These are phyloP conservation scores for Pythium grandisporangium DNA, from an alignment of 352 stramenopile genomes.

Conservation along the genomic window DNA sequence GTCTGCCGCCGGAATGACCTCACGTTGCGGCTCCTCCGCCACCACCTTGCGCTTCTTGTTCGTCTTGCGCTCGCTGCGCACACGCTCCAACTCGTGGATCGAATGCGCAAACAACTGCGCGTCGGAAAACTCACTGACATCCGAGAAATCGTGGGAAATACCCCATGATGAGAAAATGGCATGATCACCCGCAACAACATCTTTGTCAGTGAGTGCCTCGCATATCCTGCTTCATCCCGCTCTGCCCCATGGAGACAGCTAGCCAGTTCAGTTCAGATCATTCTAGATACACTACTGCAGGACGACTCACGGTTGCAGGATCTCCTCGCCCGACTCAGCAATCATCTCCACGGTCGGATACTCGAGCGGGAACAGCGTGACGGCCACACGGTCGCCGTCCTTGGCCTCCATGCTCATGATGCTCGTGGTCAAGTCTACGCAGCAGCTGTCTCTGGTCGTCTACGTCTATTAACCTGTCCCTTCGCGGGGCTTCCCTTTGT, in stretches of 20 bases:
- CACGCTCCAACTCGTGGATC: slow-evolving; percentile 72
- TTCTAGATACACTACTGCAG: no score
- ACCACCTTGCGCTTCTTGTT: slow-evolving; percentile 35
- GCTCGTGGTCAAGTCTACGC: no score
- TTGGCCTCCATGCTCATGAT: slow-evolving; percentile 32
- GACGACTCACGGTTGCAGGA: slow-evolving; percentile 47
- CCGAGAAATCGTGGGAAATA: neutral
- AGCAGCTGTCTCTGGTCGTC: no score
- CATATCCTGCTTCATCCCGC: no score
- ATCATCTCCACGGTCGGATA: slow-evolving; percentile 76
- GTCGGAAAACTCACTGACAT: slow-evolving; percentile 67
- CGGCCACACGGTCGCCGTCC: slow-evolving; percentile 32
- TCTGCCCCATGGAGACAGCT: no score
- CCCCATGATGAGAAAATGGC: no score
- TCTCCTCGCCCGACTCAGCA: slow-evolving; percentile 70
- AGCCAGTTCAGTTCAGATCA: no score
- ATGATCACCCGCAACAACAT: no score
- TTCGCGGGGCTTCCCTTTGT: no score
- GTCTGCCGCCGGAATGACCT: neutral
- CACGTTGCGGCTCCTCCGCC: slow-evolving; percentile 14
- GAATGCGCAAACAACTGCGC: slow-evolving; percentile 76
- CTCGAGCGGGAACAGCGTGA: slow-evolving; percentile 74
- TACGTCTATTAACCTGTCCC: no score
- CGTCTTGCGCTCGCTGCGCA: slow-evolving; percentile 48
- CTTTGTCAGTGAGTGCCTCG: no score